Conservation (phyloP, 768 basidiomycete species). For the Pisolithus marmoratus region DNA sequence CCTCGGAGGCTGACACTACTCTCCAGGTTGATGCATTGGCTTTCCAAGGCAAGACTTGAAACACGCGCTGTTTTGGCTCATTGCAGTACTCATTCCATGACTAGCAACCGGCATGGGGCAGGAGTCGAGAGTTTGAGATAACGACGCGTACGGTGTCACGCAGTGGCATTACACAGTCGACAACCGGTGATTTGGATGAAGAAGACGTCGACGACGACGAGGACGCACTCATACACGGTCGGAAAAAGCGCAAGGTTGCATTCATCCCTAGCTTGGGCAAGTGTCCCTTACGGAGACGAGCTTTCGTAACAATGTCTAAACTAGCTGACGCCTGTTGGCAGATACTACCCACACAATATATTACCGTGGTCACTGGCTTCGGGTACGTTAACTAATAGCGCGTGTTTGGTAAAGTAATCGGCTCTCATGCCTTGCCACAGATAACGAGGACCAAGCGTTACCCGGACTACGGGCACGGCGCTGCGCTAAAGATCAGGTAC, state of each 20-base stretch:
- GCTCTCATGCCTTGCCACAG: slow-evolving; percentile 32
- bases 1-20: slow-evolving; percentile 5
- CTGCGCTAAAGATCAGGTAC: slow-evolving; percentile 77
- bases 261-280: slow-evolving; percentile 82
- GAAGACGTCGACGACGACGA: slow-evolving; percentile 66
- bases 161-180: slow-evolving; percentile 57
- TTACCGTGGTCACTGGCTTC: slow-evolving; percentile 85
- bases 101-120: slow-evolving; percentile 88
- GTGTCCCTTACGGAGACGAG: slow-evolving; percentile 14
- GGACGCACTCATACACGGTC: slow-evolving; percentile 56
- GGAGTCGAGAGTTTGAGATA: slow-evolving; percentile 85
- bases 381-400: slow-evolving; percentile 40
- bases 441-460: slow-evolving; percentile 77
- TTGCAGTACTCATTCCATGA: slow-evolving; percentile 12
- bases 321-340: slow-evolving; percentile 23
- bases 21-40: slow-evolving; percentile 81
- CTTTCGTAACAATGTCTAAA: slow-evolving; percentile 10
- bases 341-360: slow-evolving; percentile 88
- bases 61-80: slow-evolving; percentile 3
- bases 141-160: slow-evolving; percentile 71
- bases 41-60: slow-evolving; percentile 55
- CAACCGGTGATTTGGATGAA: slow-evolving; percentile 73
- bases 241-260: slow-evolving; percentile 71
- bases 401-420: slow-evolving; percentile 13
- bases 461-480: slow-evolving; percentile 69